Evolutionary conservation across 2,329 filamentous ascomycete genomes (phyloP).

Genomic region (Penicillium expansum): DNA sequence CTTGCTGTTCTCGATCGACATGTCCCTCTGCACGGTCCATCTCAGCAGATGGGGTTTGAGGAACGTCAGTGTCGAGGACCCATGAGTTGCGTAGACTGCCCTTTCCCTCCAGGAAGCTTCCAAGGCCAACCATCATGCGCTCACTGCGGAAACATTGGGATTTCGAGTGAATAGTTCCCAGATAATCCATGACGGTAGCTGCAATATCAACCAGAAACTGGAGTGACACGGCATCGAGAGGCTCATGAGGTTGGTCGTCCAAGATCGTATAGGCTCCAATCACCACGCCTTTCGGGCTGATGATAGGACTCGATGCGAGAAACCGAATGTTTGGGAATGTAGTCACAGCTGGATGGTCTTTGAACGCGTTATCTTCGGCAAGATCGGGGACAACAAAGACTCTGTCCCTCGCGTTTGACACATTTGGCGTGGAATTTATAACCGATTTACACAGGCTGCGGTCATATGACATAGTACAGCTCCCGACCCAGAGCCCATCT

Average conservation of each 20-base stretch:
- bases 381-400: constrained; percentile 33
- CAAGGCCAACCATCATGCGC: constrained; percentile 55
- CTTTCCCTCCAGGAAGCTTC: constrained; percentile 49
- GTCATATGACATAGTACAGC: constrained; percentile 15
- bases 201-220: constrained; percentile 49
- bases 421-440: not conserved
- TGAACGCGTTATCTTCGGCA: constrained; percentile 31
- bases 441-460: constrained; percentile 14
- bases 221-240: constrained; percentile 42
- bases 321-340: constrained; percentile 39
- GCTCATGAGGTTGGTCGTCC: constrained; percentile 50
- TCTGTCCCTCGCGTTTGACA: not conserved
- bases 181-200: constrained; percentile 55
- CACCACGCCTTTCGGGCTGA: constrained; percentile 51
- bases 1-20: constrained; percentile 13
- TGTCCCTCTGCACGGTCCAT: constrained; percentile 3
- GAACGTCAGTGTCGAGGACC: constrained; percentile 1
- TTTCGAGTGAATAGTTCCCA: constrained; percentile 54
- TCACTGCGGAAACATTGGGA: constrained; percentile 49
- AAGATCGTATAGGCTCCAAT: constrained; percentile 60
- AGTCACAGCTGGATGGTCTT: constrained; percentile 29
- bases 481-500: constrained; percentile 16
- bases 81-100: constrained; percentile 23
- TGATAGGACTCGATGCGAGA: constrained; percentile 58
- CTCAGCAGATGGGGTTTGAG: not conserved